Conservation (phyloP, 805 yeast species). For the Wickerhamiella azyma region DNA sequence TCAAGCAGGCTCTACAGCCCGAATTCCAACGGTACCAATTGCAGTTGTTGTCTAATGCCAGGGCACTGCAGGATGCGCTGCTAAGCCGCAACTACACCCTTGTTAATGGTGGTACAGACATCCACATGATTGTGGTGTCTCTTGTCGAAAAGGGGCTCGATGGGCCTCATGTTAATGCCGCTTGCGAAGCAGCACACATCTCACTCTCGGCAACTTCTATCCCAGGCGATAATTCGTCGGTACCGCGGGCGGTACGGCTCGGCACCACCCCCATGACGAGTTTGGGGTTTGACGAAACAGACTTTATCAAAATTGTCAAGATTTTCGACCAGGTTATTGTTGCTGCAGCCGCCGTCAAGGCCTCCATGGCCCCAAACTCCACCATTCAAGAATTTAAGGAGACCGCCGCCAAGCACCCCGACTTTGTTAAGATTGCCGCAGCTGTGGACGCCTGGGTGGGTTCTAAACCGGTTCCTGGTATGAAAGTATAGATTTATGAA, state of each 20-base stretch:
- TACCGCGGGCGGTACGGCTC: slow-evolving; percentile 92
- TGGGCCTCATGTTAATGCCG: slow-evolving; percentile 92
- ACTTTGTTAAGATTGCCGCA: slow-evolving; percentile 17
- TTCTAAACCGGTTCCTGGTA: slow-evolving; percentile 12
- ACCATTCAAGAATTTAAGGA: slow-evolving; percentile 91
- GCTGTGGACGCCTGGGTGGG: slow-evolving; percentile 19
- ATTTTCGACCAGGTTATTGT: slow-evolving; percentile 68
- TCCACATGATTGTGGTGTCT: slow-evolving; percentile 87
- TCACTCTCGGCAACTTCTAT: slow-evolving; percentile 94
- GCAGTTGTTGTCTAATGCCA: slow-evolving; percentile 78
- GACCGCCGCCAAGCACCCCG: slow-evolving; percentile 35
- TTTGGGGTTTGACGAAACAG: slow-evolving; percentile 82
- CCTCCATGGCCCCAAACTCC: slow-evolving; percentile 72
- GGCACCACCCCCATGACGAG: slow-evolving; percentile 99
- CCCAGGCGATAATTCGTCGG: slow-evolving; percentile 93
- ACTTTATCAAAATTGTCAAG: slow-evolving; percentile 63
- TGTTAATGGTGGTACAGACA: slow-evolving; percentile 92
- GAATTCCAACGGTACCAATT: slow-evolving; percentile 83
- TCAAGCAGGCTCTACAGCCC: slow-evolving; percentile 82
- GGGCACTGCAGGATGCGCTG: slow-evolving; percentile 62
- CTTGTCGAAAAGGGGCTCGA: slow-evolving; percentile 71
- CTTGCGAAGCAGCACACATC: slow-evolving; percentile 85
- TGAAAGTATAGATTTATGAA: not conserved
- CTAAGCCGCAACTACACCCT: slow-evolving; percentile 58
- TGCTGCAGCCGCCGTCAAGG: slow-evolving; percentile 63